phyloP scores from a whole-genome alignment of 768 basidiomycete species.

The Leccinellum albellum region DNA sequence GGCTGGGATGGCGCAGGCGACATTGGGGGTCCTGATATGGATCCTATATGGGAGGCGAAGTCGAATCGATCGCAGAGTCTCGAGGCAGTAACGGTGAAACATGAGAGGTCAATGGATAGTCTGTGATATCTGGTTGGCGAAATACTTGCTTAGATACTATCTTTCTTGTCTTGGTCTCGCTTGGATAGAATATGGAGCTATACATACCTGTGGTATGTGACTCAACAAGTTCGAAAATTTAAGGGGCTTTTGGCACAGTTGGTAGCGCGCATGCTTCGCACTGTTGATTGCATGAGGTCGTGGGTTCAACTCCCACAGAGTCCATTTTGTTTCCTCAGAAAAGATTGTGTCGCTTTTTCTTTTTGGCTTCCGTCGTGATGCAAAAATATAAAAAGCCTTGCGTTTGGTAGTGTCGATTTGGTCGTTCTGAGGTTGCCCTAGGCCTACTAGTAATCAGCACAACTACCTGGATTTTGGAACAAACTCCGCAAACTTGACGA shows the following conservation, averaged over 20 bases:
- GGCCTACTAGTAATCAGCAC: background rate
- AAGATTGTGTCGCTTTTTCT: background rate
- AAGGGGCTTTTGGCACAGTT: conserved; percentile 53
- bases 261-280: conserved; percentile 64
- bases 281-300: conserved; percentile 46
- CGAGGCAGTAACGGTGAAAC: conserved; percentile 66
- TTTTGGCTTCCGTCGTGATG: background rate
- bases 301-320: conserved; percentile 52
- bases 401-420: background rate
- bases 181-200: background rate
- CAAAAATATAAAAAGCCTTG: background rate
- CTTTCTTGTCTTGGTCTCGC: background rate
- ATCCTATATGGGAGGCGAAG: conserved; percentile 94
- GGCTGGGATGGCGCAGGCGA: conserved; percentile 99
- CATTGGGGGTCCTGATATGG: conserved; percentile 95
- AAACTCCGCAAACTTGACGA: conserved; percentile 1
- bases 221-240: background rate
- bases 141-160: conserved; percentile 12
- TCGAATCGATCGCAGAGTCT: conserved; percentile 54
- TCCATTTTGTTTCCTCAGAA: conserved; percentile 3
- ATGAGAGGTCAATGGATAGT: conserved; percentile 46
- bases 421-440: background rate
- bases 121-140: conserved; percentile 13
- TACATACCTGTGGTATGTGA: background rate
- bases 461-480: too few relatives aligned